phyloP scores from a whole-genome alignment of 2,329 filamentous ascomycete species.

The Beauveria pseudobassiana region DNA sequence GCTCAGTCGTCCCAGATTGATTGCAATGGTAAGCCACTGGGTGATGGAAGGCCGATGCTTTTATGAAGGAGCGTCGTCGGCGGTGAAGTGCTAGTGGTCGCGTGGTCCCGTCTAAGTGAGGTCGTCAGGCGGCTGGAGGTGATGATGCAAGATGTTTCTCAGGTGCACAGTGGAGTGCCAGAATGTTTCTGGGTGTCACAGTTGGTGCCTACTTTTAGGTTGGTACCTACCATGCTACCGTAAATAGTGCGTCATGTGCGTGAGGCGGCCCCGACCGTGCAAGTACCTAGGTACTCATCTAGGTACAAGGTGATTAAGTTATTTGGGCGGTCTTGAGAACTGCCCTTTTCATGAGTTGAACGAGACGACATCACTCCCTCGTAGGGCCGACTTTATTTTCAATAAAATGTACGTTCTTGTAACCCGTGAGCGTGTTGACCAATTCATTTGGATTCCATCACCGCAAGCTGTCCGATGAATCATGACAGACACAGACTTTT shows the following conservation, averaged over 20 bases:
- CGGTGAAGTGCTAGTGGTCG: not conserved
- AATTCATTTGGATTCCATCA: too few species aligned
- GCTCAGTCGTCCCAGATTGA: not conserved
- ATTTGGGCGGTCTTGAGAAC: too few species aligned
- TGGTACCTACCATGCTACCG: not conserved
- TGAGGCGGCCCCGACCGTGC: too few species aligned
- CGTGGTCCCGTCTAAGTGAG: constrained; percentile 9
- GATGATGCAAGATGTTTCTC: constrained; percentile 11
- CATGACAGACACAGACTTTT: not conserved
- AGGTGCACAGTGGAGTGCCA: not conserved
- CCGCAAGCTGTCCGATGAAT: not conserved
- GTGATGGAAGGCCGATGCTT: not conserved
- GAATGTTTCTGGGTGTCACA: not conserved
- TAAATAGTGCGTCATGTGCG: too few species aligned
- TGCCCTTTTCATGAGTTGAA: too few species aligned
- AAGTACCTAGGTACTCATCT: too few species aligned
- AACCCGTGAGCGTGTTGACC: not conserved
- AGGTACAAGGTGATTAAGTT: too few species aligned
- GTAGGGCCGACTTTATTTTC: not conserved
- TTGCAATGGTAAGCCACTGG: not conserved
- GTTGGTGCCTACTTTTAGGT: not conserved
- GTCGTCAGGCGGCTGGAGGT: constrained; percentile 7
- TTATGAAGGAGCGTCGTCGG: not conserved
- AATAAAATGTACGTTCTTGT: not conserved
- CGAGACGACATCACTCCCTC: not conserved